Evolutionary conservation across 202 grass and related monocot species (phyloP).

Genomic region (Setaria viridis): DNA sequence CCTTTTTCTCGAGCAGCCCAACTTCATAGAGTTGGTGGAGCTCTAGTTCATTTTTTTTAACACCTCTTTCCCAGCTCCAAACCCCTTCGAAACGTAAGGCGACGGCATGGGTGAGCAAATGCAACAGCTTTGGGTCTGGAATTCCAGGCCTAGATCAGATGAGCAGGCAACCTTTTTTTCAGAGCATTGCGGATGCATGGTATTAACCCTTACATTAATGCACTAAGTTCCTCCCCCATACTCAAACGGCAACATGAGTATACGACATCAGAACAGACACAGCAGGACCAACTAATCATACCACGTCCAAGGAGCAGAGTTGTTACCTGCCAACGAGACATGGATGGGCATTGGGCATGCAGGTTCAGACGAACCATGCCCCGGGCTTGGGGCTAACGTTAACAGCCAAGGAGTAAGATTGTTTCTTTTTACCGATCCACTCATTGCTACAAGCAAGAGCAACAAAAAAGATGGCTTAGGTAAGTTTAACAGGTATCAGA

Average conservation of each 20-base stretch:
- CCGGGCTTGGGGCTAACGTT: not conserved
- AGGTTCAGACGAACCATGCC: not conserved
- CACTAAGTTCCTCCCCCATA: not conserved
- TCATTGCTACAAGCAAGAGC: not conserved
- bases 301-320: not conserved
- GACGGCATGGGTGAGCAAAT: not conserved
- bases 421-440: not conserved
- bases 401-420: not conserved
- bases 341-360: not conserved
- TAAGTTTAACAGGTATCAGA: not conserved
- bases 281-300: not conserved
- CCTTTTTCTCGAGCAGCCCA: too few relatives aligned
- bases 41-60: too few relatives aligned
- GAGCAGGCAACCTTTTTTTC: not conserved
- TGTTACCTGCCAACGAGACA: not conserved
- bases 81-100: too few relatives aligned
- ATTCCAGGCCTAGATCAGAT: not conserved
- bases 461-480: not conserved
- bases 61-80: too few relatives aligned
- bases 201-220: conserved; percentile 1
- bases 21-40: too few relatives aligned
- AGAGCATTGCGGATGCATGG: not conserved
- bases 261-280: not conserved
- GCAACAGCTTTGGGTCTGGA: not conserved
- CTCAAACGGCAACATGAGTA: not conserved